phyloP scores from a whole-genome alignment of 305 asterid species.

The Plantago rigida region DNA sequence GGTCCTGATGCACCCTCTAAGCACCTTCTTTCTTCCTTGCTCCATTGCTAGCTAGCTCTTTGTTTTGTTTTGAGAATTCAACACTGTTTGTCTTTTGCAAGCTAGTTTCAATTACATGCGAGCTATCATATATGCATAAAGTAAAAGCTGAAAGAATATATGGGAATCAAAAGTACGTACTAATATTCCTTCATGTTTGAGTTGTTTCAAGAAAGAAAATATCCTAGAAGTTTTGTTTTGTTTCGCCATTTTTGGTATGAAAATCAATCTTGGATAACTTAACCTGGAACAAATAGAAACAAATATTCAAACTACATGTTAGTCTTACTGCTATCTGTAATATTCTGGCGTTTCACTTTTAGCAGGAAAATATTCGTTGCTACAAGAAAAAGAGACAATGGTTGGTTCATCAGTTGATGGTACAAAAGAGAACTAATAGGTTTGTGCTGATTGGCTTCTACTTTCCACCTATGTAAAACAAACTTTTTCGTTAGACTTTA shows the following conservation, averaged over 20 bases:
- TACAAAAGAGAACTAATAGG: constrained; percentile 19
- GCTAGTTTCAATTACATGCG: not conserved
- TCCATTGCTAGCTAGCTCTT: constrained; percentile 16
- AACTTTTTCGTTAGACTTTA: not conserved
- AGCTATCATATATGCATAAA: too few species aligned
- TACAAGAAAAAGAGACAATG: constrained; percentile 24
- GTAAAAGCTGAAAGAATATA: not conserved
- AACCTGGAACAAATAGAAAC: not conserved
- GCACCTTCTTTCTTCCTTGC: constrained; percentile 20
- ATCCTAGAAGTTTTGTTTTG: constrained; percentile 10
- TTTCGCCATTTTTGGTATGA: not conserved
- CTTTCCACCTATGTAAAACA: constrained; percentile 11
- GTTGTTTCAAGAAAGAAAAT: not conserved
- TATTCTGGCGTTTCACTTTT: constrained; percentile 24
- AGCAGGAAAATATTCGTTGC: constrained; percentile 25
- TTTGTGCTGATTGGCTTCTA: constrained; percentile 22
- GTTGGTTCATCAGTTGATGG: constrained; percentile 9
- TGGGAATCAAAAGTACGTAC: not conserved
- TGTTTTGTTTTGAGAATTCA: not conserved
- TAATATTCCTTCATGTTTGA: constrained; percentile 2
- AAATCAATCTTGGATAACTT: constrained; percentile 2
- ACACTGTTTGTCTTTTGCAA: not conserved
- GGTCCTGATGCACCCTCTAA: constrained; percentile 58
- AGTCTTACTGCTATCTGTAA: constrained; percentile 18
- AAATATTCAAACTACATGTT: constrained; percentile 12